These are phyloP conservation scores for Sclerotinia minor DNA, from an alignment of 2,329 filamentous ascomycete genomes.

Conservation along the genomic window DNA sequence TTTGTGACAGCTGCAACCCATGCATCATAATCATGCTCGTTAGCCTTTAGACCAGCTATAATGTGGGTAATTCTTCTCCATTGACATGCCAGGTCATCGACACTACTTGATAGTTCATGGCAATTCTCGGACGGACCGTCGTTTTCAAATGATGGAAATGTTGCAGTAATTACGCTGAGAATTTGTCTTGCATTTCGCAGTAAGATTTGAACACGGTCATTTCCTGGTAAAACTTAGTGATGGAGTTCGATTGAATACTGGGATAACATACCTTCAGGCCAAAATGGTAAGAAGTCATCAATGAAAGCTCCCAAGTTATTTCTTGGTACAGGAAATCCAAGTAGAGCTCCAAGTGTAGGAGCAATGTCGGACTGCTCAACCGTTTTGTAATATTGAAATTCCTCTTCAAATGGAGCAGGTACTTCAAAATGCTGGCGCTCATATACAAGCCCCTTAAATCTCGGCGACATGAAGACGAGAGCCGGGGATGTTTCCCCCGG, in stretches of 20 bases:
- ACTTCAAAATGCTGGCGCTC: slow-evolving; percentile 49
- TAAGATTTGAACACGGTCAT: slow-evolving; percentile 66
- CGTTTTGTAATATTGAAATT: slow-evolving; percentile 79
- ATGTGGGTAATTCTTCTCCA: slow-evolving; percentile 54
- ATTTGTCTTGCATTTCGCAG: slow-evolving; percentile 80
- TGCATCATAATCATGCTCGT: slow-evolving; percentile 41
- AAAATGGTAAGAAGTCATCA: slow-evolving; percentile 73
- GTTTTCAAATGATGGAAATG: slow-evolving; percentile 59
- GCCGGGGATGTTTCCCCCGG: slow-evolving; percentile 93
- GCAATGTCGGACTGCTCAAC: slow-evolving; percentile 96
- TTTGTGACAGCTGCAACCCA: slow-evolving; percentile 50
- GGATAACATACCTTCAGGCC: slow-evolving; percentile 58
- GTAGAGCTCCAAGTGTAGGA: slow-evolving; percentile 80
- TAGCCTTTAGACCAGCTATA: slow-evolving; percentile 28
- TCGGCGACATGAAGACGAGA: slow-evolving; percentile 86
- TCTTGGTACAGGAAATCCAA: slow-evolving; percentile 83
- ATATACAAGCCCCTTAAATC: slow-evolving; percentile 69
- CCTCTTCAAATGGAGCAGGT: slow-evolving; percentile 61
- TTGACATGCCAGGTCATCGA: slow-evolving; percentile 65
- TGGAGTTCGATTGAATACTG: background rate
- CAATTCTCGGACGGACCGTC: slow-evolving; percentile 36
- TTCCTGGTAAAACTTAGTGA: slow-evolving; percentile 38
- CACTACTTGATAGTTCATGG: slow-evolving; percentile 32
- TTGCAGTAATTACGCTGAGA: slow-evolving; percentile 70
- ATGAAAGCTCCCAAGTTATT: slow-evolving; percentile 92